Base-by-base conservation (phyloP, 805 yeast genomes). In the Teunomyces funiuensis region DNA sequence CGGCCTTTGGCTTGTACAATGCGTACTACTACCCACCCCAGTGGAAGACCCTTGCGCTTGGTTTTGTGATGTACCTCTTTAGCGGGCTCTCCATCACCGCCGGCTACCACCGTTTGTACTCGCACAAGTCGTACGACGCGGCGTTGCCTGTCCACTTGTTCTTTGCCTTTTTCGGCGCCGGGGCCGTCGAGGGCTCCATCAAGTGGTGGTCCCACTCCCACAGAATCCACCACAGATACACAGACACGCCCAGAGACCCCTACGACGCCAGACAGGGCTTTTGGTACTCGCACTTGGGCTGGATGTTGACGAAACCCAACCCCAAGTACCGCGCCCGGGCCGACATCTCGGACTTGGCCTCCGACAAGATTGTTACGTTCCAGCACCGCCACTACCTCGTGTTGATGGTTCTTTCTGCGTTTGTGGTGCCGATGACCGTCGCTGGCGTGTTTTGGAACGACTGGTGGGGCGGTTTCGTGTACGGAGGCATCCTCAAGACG, bases 141-240 rank as follows among this genome's bases (percentile, higher is more conserved):
- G 73, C 69, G 45, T 60, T 73, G 57, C 82, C 87, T 11, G 70
- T 83, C 31, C 76, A 80, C 51, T 55, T 83, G 31, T 78, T 83
- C 51, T 84, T 66, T 57, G 95, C 91, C 5, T 62, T 83, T 19
- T 85, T 85, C 54, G 95, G 95, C 49, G 88, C 91, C 25, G 85
- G 89, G 31, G 80, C 89, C 41, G 81, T 85, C 37, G 89, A 85
- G 63, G 95, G 95, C 50, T 84, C 91, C 30, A 81, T 85, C 62
- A 85, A 85, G 64, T 85, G 93, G 93, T 86, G 95, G 95, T 79
- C 84, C 36, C 93, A 85, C 61, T 76, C 85, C 39, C 95, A 86
- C 66, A 78, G 95, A 76, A 75, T 85, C 42, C 95, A 86, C 63
- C 95, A 86, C 68, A 76, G 95, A 70, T 86, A 84, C 66, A 85